Base-by-base conservation (phyloP, 352 stramenopile species). In the Saprolegnia diclina region DNA sequence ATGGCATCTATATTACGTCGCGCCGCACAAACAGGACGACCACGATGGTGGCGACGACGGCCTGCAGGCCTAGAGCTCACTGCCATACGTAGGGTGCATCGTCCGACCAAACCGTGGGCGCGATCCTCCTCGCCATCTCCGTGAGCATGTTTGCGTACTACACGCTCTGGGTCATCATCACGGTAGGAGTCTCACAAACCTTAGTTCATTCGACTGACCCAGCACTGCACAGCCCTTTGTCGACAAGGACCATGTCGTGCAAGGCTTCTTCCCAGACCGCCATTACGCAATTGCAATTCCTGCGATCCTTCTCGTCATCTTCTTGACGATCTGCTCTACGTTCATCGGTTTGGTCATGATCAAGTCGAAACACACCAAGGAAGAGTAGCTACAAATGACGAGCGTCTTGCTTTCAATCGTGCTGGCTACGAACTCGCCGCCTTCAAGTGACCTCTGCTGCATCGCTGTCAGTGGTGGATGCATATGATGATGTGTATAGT, bases 261-360 rank as follows among this genome's bases (percentile, higher is more conserved):
- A 95, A 61, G 77, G 78, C 29, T 90, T 94, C 45, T 97, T 97
- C 67, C 78, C 92, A 65, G 83, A 87, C 57, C 91, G 94, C 71
- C 82, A 95, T 71, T 96, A 93, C 71, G 89, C 89, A 24, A 95
- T 96, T 52, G 85, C 83, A 24, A 90, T 97, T 69, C 89, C 88
- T 0, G 87, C 89, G 0, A 75, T 92, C 42, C 76, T 96, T 19
- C 75, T 97, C 5, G 84, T 95, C 66, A 67, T 97, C 55, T 77
- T 96, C n/a, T 88, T 96, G 68, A 85, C 79, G 14, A 77, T 88
- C 18, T 83, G 87, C 40, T 85, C 84, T 10, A 92, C 85, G 0
- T 96, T 96, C 61, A 91, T 97, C 32, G 89, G 88, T 6, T 76
- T 95, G 54, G 89, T 95, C 46, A 94, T 96, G 86, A 92, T 96